Evolutionary conservation across 2,329 filamentous ascomycete species (phyloP).

Genomic region (Fusarium continuum): DNA sequence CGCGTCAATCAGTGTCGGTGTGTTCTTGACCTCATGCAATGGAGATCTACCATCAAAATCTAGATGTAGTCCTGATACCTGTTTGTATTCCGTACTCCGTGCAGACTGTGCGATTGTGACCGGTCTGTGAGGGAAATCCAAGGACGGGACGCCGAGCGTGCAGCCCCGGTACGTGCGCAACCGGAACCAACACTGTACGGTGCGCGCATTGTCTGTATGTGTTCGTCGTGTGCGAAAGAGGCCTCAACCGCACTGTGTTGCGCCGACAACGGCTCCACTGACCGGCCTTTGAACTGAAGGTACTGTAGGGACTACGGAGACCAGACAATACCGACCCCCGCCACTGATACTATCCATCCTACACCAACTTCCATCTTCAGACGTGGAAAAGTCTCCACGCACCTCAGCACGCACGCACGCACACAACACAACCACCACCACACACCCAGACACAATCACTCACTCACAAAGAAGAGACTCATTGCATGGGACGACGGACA

Average conservation of each 20-base stretch:
- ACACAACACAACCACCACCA: not conserved
- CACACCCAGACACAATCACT: constrained; percentile 1
- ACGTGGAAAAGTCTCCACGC: constrained; percentile 13
- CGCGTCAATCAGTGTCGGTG: constrained; percentile 28
- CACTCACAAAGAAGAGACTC: not conserved
- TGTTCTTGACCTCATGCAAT: not conserved
- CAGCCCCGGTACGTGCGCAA: constrained; percentile 21
- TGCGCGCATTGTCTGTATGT: not conserved
- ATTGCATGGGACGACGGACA: not conserved
- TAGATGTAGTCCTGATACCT: constrained; percentile 13
- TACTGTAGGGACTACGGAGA: constrained; percentile 2
- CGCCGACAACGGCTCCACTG: constrained; percentile 30
- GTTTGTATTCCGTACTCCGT: not conserved
- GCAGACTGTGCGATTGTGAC: constrained; percentile 10
- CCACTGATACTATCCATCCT: constrained; percentile 9
- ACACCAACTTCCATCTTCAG: constrained; percentile 3
- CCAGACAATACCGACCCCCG: constrained; percentile 8
- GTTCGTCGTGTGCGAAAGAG: not conserved
- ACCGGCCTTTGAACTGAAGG: too few relatives aligned
- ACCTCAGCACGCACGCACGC: constrained; percentile 1
- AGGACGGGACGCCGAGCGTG: constrained; percentile 1
- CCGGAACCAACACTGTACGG: constrained; percentile 10
- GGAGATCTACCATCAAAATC: constrained; percentile 11
- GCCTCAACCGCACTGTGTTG: constrained; percentile 35
- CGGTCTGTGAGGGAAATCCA: constrained; percentile 5